Percentiles rank a stretch among this genome's conserved stretches.
phyloP scores from a whole-genome alignment of 176 grass and related monocot species.

The Luzula sylvatica region DNA sequence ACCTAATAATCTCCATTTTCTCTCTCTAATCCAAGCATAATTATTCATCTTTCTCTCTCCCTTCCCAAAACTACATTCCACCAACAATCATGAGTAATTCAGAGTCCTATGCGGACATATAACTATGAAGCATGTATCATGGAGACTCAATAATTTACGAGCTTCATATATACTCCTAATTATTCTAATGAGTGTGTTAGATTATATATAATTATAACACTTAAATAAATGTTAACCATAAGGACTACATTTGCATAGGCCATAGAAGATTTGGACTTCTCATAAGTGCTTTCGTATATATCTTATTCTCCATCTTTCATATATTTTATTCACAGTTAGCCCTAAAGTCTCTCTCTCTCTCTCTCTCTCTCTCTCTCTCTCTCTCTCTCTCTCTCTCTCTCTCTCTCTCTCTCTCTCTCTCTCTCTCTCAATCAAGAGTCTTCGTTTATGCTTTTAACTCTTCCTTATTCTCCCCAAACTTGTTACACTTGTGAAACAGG shows the following conservation, averaged over 20 bases:
- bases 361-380: background rate
- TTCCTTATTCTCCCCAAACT: constrained; percentile 5
- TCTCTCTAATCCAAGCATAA: background rate
- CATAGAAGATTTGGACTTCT: background rate
- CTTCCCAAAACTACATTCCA: constrained; percentile 21
- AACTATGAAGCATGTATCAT: no score
- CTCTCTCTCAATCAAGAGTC: background rate
- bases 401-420: constrained; percentile 4
- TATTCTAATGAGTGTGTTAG: no score
- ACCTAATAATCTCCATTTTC: constrained; percentile 7
- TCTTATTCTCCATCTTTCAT: constrained; percentile 12
- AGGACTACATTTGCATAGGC: no score
- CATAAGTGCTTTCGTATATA: constrained; percentile 19
- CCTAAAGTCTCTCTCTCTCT: constrained; percentile 9
- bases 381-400: no score
- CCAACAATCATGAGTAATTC: constrained; percentile 8
- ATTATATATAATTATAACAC: no score
- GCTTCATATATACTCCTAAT: no score
- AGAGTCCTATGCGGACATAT: background rate
- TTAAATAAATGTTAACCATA: no score
- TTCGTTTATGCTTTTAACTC: background rate
- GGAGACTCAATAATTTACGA: no score
- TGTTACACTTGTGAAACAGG: background rate
- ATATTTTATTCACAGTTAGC: constrained; percentile 14
- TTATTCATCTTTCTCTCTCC: constrained; percentile 1